Evolutionary conservation across 1,139 yeast genomes (phyloP).

Genomic region (Pichia sp.): DNA sequence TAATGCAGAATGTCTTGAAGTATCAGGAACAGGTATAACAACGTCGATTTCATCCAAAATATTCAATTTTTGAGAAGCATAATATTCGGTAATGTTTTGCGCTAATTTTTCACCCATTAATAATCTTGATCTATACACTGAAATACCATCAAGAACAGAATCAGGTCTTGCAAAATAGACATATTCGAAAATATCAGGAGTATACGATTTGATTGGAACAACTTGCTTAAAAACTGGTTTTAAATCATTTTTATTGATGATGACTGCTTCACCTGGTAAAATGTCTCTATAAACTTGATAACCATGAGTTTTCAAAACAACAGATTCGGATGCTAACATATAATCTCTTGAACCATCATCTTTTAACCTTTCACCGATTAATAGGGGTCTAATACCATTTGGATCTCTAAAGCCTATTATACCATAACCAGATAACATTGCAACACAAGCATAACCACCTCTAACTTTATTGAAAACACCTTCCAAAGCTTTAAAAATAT

Average conservation of each 20-base stretch:
- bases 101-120: constrained; percentile 95
- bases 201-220: constrained; percentile 67
- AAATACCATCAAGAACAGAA: constrained; percentile 89
- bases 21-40: constrained; percentile 97
- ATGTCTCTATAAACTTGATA: constrained; percentile 74
- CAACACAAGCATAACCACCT: constrained; percentile 95
- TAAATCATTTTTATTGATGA: constrained; percentile 67
- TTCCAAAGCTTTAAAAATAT: constrained; percentile 75
- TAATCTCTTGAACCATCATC: constrained; percentile 74
- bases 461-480: constrained; percentile 77
- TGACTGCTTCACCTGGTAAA: constrained; percentile 93
- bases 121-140: constrained; percentile 86
- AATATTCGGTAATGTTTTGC: constrained; percentile 49
- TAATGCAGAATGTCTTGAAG: constrained; percentile 89
- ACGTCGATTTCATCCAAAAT: constrained; percentile 67
- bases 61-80: constrained; percentile 40
- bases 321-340: constrained; percentile 94
- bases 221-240: constrained; percentile 82
- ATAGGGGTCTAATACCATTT: constrained; percentile 88
- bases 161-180: constrained; percentile 98
- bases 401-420: constrained; percentile 95
- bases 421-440: constrained; percentile 95
- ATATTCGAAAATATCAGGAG: constrained; percentile 96
- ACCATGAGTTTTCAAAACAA: constrained; percentile 91
- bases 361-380: constrained; percentile 72